A percentile compares a stretch with the other conserved stretches of the same genome.
Evolutionary conservation across 2,329 filamentous ascomycete genomes (phyloP).

Genomic region (Penicillium sp.): DNA sequence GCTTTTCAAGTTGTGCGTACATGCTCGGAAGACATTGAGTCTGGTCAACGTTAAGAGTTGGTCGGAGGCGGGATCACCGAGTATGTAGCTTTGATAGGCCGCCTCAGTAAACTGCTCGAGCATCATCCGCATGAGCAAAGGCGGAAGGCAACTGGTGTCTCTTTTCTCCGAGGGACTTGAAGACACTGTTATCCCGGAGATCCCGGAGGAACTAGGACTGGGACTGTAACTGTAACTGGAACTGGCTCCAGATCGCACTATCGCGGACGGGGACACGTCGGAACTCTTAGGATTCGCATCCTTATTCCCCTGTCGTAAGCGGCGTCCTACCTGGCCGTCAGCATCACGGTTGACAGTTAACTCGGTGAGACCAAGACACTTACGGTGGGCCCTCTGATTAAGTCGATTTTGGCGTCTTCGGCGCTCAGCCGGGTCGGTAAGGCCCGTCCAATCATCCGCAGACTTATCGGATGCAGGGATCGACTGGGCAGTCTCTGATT

Average conservation of each 20-base stretch:
- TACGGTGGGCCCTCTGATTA: slow-evolving; percentile 30
- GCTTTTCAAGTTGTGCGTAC: slow-evolving; percentile 26
- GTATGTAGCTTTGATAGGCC: slow-evolving; percentile 25
- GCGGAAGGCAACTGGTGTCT: slow-evolving; percentile 1
- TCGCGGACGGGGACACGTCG: background rate
- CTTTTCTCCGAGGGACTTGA: background rate
- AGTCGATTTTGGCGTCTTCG: slow-evolving; percentile 29
- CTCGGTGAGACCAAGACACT: background rate
- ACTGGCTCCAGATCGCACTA: background rate
- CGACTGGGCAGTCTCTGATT: background rate
- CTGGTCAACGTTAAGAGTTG: slow-evolving; percentile 33
- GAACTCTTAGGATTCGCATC: slow-evolving; percentile 13
- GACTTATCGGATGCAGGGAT: background rate
- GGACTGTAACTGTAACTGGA: background rate
- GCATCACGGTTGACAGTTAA: background rate
- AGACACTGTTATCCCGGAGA: background rate
- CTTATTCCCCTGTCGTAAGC: slow-evolving; percentile 17
- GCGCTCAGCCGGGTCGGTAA: slow-evolving; percentile 25
- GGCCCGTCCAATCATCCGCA: slow-evolving; percentile 24
- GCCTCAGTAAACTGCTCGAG: slow-evolving; percentile 18
- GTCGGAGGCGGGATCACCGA: slow-evolving; percentile 25
- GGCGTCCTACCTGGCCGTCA: slow-evolving; percentile 13
- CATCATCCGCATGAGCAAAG: background rate
- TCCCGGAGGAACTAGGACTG: too few species aligned
- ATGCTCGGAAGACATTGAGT: slow-evolving; percentile 35